Evolutionary conservation across 2,329 filamentous ascomycete species (phyloP).

Genomic region (Aspergillus fischeri): DNA sequence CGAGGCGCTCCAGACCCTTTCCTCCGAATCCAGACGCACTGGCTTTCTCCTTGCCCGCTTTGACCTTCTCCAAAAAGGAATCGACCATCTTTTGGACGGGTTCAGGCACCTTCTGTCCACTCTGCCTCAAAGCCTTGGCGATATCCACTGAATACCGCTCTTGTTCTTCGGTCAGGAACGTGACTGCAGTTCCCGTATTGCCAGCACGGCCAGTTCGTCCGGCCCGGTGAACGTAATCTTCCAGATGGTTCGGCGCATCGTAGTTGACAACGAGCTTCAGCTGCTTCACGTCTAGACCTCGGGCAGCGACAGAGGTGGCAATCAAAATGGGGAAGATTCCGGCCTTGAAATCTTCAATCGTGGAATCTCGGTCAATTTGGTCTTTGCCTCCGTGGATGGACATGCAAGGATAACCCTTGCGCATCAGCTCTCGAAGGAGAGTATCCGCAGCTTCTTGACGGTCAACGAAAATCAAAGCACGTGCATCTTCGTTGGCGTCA

Average conservation of each 20-base stretch:
- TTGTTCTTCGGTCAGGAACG: slow-evolving; percentile 87
- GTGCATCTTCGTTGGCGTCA: slow-evolving; percentile 80
- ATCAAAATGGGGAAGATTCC: slow-evolving; percentile 86
- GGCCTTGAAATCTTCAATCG: slow-evolving; percentile 88
- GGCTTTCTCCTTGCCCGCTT: slow-evolving; percentile 85
- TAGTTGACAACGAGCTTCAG: slow-evolving; percentile 95
- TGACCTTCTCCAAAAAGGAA: slow-evolving; percentile 82
- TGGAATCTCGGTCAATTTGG: slow-evolving; percentile 87
- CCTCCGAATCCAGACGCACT: slow-evolving; percentile 83
- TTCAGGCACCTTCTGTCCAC: slow-evolving; percentile 77
- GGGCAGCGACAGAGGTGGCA: slow-evolving; percentile 90
- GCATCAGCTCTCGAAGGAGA: slow-evolving; percentile 70
- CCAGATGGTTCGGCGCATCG: slow-evolving; percentile 87
- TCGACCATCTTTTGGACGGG: slow-evolving; percentile 57
- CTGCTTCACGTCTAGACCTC: slow-evolving; percentile 93
- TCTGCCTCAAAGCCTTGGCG: slow-evolving; percentile 87
- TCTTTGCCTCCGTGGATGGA: slow-evolving; percentile 93
- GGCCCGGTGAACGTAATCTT: slow-evolving; percentile 93
- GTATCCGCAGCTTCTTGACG: slow-evolving; percentile 86
- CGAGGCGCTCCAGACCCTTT: slow-evolving; percentile 86
- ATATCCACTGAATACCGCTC: slow-evolving; percentile 87
- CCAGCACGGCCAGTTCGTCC: slow-evolving; percentile 92
- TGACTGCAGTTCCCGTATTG: slow-evolving; percentile 91
- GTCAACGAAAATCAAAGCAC: slow-evolving; percentile 87
- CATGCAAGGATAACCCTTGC: slow-evolving; percentile 84